These are phyloP conservation scores for Pugionium dolabratum DNA, from an alignment of 345 rosid genomes.

Conservation along the genomic window DNA sequence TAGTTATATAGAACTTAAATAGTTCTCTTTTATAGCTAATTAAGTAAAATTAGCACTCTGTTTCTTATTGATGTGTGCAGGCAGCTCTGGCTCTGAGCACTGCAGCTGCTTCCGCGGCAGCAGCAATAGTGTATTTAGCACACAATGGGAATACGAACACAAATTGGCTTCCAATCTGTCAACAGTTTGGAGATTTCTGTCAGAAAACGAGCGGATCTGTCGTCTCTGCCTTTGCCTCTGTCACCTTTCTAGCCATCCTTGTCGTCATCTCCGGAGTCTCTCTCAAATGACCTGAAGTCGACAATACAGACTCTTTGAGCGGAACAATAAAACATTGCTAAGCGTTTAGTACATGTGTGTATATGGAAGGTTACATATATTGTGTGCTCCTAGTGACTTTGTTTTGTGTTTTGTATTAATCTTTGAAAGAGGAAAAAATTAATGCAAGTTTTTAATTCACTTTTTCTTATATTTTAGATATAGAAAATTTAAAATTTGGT, in stretches of 20 bases:
- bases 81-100: constrained; percentile 53
- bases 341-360: constrained; percentile 22
- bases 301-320: constrained; percentile 4
- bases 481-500: neutral
- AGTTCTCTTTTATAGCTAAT: neutral
- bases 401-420: constrained; percentile 14
- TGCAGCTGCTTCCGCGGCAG: constrained; percentile 51
- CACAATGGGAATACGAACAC: constrained; percentile 68
- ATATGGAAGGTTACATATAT: neutral
- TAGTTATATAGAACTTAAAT: neutral
- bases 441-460: neutral
- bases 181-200: no score
- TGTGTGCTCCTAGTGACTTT: constrained; percentile 16
- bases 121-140: constrained; percentile 68
- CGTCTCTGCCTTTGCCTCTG: constrained; percentile 60
- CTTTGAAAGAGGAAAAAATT: neutral
- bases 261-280: constrained; percentile 56
- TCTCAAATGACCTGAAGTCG: constrained; percentile 38
- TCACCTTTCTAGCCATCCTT: constrained; percentile 45
- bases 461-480: neutral
- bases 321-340: neutral
- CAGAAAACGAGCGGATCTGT: constrained; percentile 48
- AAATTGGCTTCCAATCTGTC: constrained; percentile 20
- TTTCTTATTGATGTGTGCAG: constrained; percentile 39
- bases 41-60: constrained; percentile 14